Evolutionary conservation across 2,329 filamentous ascomycete genomes (phyloP).

Genomic region (Pseudocercospora cruenta): DNA sequence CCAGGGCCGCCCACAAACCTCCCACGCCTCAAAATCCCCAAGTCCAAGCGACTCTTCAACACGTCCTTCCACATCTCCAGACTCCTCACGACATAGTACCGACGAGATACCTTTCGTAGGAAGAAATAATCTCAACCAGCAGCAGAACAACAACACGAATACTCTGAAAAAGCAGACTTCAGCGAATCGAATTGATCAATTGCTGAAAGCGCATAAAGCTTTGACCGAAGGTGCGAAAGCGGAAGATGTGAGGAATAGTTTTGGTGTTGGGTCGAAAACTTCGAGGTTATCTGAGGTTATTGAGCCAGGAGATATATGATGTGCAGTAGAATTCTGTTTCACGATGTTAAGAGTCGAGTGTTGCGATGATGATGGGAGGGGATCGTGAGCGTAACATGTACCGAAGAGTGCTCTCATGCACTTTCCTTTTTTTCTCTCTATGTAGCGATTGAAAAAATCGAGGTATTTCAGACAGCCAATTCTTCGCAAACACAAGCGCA

Average conservation of each 20-base stretch:
- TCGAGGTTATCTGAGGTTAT: neutral
- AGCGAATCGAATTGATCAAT: neutral
- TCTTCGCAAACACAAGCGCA: neutral
- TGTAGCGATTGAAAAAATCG: neutral
- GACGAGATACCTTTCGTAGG: neutral
- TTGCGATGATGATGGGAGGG: neutral
- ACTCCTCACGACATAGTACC: neutral
- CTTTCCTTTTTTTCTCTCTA: neutral
- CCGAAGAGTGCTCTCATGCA: neutral
- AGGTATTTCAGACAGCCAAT: constrained; percentile 1
- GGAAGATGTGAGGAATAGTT: neutral
- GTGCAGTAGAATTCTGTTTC: too few relatives aligned
- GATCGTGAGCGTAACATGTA: neutral
- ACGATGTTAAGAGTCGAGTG: too few relatives aligned
- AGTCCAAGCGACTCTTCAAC: neutral
- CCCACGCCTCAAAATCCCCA: neutral
- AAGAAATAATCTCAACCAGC: neutral
- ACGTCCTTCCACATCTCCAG: neutral
- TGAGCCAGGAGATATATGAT: neutral
- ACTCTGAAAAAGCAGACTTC: neutral
- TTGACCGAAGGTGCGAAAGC: constrained; percentile 2
- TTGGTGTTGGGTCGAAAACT: neutral
- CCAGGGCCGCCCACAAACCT: constrained; percentile 1
- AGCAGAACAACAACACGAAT: neutral
- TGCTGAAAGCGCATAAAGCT: constrained; percentile 9